Evolutionary conservation across 2,329 filamentous ascomycete species (phyloP).

Genomic region (Hirsutella rhossiliensis): DNA sequence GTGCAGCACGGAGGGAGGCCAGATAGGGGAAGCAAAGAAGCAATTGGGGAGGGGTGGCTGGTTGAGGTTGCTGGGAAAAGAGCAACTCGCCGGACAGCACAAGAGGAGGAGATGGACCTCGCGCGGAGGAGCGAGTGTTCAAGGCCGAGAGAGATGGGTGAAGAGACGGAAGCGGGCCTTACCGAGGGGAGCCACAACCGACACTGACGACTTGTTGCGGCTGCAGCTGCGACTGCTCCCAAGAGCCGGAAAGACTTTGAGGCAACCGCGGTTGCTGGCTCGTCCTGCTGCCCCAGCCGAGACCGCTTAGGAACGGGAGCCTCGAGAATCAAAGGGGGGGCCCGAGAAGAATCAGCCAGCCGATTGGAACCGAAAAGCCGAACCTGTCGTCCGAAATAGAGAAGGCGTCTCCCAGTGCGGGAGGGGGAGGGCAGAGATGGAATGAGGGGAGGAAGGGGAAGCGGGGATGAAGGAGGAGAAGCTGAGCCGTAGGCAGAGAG

Average conservation of each 20-base stretch:
- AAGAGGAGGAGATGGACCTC: slow-evolving; percentile 1
- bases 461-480: background rate
- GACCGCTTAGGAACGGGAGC: background rate
- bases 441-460: background rate
- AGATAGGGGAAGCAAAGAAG: slow-evolving; percentile 11
- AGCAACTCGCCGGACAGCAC: slow-evolving; percentile 9
- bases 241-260: no score
- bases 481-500: background rate
- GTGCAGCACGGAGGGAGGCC: slow-evolving; percentile 3
- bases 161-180: background rate
- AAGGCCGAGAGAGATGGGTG: background rate
- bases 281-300: no score
- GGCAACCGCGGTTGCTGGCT: no score
- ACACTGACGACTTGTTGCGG: background rate
- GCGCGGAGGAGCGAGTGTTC: background rate
- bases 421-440: background rate
- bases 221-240: background rate
- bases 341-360: background rate
- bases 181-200: background rate
- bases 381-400: background rate
- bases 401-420: background rate
- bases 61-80: slow-evolving; percentile 8
- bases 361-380: background rate
- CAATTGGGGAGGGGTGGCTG: slow-evolving; percentile 6
- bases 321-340: background rate